Evolutionary conservation across 805 yeast genomes (phyloP).

Genomic region (Saccharomycopsis fermentans): DNA sequence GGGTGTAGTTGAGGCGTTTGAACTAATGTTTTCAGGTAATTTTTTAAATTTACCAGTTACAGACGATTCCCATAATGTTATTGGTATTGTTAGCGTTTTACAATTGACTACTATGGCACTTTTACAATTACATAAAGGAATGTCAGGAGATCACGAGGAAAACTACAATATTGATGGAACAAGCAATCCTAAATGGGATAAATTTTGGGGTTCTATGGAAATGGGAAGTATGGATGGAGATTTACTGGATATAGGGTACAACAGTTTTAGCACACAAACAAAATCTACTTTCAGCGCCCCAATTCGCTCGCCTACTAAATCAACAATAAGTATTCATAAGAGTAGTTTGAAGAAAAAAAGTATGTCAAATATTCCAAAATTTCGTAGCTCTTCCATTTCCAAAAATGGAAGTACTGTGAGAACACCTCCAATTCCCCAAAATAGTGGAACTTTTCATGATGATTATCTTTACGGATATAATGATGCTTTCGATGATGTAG

Average conservation of each 20-base stretch:
- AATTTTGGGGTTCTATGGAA: slow-evolving; percentile 26
- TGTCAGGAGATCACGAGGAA: slow-evolving; percentile 13
- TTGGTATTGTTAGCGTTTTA: slow-evolving; percentile 36
- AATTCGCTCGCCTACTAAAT: slow-evolving; percentile 10
- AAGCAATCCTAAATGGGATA: slow-evolving; percentile 24
- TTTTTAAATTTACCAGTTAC: slow-evolving; percentile 35
- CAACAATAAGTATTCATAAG: slow-evolving; percentile 11
- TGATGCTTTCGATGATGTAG: neutral
- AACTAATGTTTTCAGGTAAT: slow-evolving; percentile 39
- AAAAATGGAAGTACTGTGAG: neutral
- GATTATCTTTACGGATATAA: neutral
- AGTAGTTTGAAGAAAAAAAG: slow-evolving; percentile 8
- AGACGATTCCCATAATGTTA: slow-evolving; percentile 23
- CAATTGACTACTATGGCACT: slow-evolving; percentile 35
- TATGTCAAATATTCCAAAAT: neutral
- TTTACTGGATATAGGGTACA: neutral
- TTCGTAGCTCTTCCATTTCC: neutral
- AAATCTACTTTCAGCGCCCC: slow-evolving; percentile 16
- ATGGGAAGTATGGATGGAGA: slow-evolving; percentile 20
- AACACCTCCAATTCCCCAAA: neutral
- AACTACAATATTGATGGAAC: slow-evolving; percentile 18
- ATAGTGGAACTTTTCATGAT: neutral
- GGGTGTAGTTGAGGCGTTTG: slow-evolving; percentile 34
- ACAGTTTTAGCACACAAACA: slow-evolving; percentile 2
- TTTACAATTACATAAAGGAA: slow-evolving; percentile 25